Evolutionary conservation across 169 alveolate genomes (phyloP).

Genomic region (Plasmodium chabaudi): DNA sequence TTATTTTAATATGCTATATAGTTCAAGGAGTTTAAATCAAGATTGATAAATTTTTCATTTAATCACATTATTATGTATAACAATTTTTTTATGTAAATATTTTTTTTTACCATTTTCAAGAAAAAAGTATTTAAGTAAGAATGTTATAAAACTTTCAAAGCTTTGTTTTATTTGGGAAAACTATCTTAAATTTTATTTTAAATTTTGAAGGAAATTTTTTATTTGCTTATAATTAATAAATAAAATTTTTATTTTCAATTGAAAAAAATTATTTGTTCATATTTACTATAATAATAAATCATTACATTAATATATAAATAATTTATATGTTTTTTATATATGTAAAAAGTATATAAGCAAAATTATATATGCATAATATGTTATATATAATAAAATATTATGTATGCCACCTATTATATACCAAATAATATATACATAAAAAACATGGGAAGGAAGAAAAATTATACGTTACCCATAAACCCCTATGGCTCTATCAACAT

Average conservation of each 20-base stretch:
- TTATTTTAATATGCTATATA: no score
- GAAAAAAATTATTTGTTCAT: not conserved
- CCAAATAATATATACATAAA: not conserved
- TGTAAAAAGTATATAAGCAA: no score
- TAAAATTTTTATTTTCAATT: not conserved
- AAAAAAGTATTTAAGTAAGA: not conserved
- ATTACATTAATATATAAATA: no score
- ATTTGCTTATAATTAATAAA: not conserved
- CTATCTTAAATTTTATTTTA: not conserved
- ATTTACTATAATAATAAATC: no score
- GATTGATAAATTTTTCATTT: no score
- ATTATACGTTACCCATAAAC: slow-evolving; percentile 3
- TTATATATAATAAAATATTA: no score
- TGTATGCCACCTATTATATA: no score
- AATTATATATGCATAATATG: no score
- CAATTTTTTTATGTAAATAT: no score
- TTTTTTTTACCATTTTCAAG: not conserved
- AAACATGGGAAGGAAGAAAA: not conserved
- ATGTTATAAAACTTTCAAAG: not conserved
- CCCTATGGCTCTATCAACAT: slow-evolving; percentile 50
- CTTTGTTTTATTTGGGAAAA: not conserved
- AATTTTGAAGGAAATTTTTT: not conserved
- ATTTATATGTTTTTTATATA: no score
- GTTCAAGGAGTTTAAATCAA: no score
- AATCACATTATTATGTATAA: no score